These are phyloP conservation scores for Hanseniaspora thailandica DNA, from an alignment of 805 yeast genomes.

Conservation along the genomic window DNA sequence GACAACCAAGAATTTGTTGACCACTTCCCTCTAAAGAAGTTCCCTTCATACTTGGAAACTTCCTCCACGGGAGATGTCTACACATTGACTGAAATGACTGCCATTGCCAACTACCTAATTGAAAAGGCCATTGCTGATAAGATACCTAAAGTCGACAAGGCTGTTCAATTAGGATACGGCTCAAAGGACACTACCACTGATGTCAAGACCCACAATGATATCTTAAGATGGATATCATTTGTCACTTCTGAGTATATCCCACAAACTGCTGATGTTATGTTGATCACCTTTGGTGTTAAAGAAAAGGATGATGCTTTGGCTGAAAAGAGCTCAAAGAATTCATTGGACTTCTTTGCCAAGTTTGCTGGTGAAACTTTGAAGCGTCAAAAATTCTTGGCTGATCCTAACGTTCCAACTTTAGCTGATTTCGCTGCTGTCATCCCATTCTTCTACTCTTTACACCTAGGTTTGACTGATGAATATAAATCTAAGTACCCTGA, in stretches of 20 bases:
- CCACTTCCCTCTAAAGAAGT: background rate
- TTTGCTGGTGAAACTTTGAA: background rate
- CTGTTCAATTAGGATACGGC: background rate
- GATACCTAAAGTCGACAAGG: background rate
- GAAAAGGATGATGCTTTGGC: background rate
- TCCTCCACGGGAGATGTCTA: background rate
- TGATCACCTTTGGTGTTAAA: background rate
- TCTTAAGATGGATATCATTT: conserved; percentile 2
- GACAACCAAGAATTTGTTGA: background rate
- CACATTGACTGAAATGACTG: conserved; percentile 1
- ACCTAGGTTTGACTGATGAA: background rate
- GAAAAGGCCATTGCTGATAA: background rate
- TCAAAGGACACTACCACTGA: background rate
- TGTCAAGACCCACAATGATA: background rate
- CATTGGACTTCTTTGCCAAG: background rate
- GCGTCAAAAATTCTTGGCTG: background rate
- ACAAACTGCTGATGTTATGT: background rate
- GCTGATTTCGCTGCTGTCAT: background rate
- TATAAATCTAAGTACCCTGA: background rate
- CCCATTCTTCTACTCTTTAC: background rate
- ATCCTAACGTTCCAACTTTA: background rate
- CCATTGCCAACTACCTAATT: background rate
- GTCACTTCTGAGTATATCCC: background rate
- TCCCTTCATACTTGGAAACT: conserved; percentile 3
- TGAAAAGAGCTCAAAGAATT: background rate